Evolutionary conservation across 306 rosid species (phyloP), one percentile per base, ranked within the genome.

Genomic region (Astragalus membranaceus): DNA sequence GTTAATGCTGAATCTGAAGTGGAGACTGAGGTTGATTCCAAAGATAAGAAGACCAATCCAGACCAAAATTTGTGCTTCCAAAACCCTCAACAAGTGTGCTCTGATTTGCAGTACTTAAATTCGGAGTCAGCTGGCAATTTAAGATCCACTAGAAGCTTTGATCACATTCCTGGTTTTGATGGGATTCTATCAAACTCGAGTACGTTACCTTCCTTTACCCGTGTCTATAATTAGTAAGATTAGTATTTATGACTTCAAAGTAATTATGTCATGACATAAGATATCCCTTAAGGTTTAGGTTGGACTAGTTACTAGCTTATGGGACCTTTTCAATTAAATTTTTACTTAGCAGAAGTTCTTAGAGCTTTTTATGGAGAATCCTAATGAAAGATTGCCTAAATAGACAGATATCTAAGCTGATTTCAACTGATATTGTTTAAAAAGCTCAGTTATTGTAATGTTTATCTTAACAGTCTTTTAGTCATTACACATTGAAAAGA

Each of bases 21-120:
- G 17, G 98, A 89, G 75, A 82, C 88, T n/a, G 95, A 89, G 50
- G 87, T 78, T 20, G 91, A 93, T 56, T 93, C 97, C 0, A 90
- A 88, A 70, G 97, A 90, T 70, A 94, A 84, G 83, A 88, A 87
- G 73, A 81, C 85, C 1, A 86, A 82, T 66, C 84, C 87, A 0
- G 83, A 79, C 43, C 89, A 85, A 30, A 88, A 82, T 43, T 32
- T 86, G 69, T 62, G 92, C 79, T 88, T 88, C 73, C 98, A 69
- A 71, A 84, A 79, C 69, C 75, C 84, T 60, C 91, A 86, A 73
- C 91, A 86, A 73, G 79, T 80, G 41, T 74, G 82, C 67, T 71
- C 91, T 48, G 89, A 82, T 51, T 78, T 85, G 75, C 92, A 81
- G 69, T 86, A 81, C 86, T 77, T 90, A 76, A 89, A 80, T 87